These are phyloP conservation scores for Mucor piriformis DNA, from an alignment of 371 early-diverging fungal species.

Conservation along the genomic window DNA sequence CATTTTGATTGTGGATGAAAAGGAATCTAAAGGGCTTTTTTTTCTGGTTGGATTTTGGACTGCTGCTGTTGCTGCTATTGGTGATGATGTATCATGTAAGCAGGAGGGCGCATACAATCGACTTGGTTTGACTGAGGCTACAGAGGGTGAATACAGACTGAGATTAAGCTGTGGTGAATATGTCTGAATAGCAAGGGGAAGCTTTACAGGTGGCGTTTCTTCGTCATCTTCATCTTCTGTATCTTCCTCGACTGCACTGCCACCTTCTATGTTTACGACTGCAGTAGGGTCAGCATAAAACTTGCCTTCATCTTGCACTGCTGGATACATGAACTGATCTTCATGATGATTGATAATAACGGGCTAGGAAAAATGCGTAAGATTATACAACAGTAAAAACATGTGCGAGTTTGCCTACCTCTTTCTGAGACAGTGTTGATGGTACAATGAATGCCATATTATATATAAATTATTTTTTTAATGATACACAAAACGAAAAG, in stretches of 20 bases:
- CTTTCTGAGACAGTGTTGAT: too few species aligned
- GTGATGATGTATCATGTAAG: not conserved
- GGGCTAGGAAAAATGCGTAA: too few species aligned
- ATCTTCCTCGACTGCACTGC: not conserved
- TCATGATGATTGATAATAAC: too few species aligned
- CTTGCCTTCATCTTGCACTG: too few species aligned
- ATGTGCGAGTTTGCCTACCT: too few species aligned
- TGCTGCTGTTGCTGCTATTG: too few species aligned
- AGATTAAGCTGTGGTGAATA: slow-evolving; percentile 20
- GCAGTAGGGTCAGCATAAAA: not conserved
- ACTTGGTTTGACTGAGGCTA: not conserved
- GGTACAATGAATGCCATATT: not conserved
- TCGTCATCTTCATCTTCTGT: not conserved
- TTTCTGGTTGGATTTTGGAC: slow-evolving; percentile 6
- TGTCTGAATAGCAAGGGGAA: slow-evolving; percentile 12
- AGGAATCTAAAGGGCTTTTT: slow-evolving; percentile 8
- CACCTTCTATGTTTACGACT: not conserved
- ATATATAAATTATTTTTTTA: too few species aligned
- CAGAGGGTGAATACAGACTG: slow-evolving; percentile 5
- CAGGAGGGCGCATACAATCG: slow-evolving; percentile 4
- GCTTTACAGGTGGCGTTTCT: not conserved
- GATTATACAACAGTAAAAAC: too few species aligned
- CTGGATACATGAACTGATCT: too few species aligned
- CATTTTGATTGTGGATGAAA: slow-evolving; percentile 6
- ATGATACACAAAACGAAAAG: not conserved